These are phyloP conservation scores for Venturia aucupariae DNA, from an alignment of 2,329 filamentous ascomycete genomes.

Conservation along the genomic window DNA sequence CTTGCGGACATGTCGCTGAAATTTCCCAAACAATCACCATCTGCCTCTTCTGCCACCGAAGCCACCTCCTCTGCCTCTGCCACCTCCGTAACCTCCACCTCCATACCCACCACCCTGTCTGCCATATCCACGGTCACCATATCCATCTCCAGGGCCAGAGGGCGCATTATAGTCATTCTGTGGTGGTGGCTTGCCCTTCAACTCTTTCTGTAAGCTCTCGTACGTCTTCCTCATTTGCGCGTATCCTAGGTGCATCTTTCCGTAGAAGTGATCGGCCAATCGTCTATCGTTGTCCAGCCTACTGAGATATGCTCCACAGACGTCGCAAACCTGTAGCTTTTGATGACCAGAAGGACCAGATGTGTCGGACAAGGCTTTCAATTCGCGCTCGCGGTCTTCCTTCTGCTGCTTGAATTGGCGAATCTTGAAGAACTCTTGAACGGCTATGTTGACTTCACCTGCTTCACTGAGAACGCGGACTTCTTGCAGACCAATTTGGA, in stretches of 20 bases:
- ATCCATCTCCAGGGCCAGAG: constrained; percentile 28
- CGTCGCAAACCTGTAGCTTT: constrained; percentile 97
- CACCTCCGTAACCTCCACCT: constrained; percentile 7
- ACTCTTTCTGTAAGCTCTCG: constrained; percentile 76
- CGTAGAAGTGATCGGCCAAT: constrained; percentile 94
- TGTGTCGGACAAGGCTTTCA: constrained; percentile 86
- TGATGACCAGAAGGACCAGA: constrained; percentile 90
- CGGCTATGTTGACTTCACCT: constrained; percentile 68
- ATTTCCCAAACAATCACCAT: background rate
- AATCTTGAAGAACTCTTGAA: constrained; percentile 82
- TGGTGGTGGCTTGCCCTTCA: constrained; percentile 60
- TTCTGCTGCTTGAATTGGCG: constrained; percentile 73
- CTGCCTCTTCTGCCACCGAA: background rate
- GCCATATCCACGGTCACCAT: constrained; percentile 19
- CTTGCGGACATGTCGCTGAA: background rate
- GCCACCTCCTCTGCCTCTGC: constrained; percentile 7
- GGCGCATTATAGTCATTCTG: constrained; percentile 32
- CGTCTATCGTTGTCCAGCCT: constrained; percentile 89
- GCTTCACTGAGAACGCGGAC: constrained; percentile 77
- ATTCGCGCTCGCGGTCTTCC: constrained; percentile 72
- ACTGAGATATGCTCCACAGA: constrained; percentile 90
- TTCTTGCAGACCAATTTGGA: constrained; percentile 76
- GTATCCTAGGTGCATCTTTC: constrained; percentile 98
- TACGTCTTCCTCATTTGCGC: constrained; percentile 95
- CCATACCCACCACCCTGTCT: constrained; percentile 10